Evolutionary conservation across 345 rosid species (phyloP), one percentile per base, ranked within the genome.

Genomic region (Gossypium raimondii): DNA sequence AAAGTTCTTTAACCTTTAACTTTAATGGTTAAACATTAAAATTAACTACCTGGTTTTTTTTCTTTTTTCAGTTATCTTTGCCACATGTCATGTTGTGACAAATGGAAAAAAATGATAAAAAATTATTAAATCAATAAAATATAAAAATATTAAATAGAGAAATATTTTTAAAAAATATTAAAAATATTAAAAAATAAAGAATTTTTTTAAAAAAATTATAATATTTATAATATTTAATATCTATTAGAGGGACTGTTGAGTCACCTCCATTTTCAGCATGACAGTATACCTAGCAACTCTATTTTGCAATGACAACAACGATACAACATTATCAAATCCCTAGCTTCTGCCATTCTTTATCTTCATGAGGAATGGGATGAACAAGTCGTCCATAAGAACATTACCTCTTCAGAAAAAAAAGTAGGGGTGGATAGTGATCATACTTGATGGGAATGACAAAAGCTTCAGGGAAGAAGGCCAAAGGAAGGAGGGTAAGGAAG

Each of bases 281-380:
- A 73, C 44, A 76, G 78, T 24, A 79, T 79, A 67, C 78, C 61
- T 1, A 78, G 84, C 7, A 81, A 75, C 64, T 75, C 83, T 3
- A 60, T 81, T 78, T 83, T 95, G 81, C 57, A 20, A 38, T 93
- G 99, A 98, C 85, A 75, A 58, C 84, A 78, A 50, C 80, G 98
- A 69, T 89, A 89, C 76, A 90, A 69, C 78, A 92, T 93, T 60
- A 77, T 88, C 51, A 89, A 81, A 76, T 91, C 94, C 10, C 94
- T 95, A 22, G 98, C 97, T 74, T 83, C 88, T 4, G 98, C 97
- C 3, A 74, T 95, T 78, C 92, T 88, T 0, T 93, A 93, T 66
- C 98, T 95, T 75, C 98, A 95, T 17, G 98, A 95, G 72, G 97
- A 95, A 80, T 93, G 98, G 97, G 93, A 95, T 8, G 98, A 95